Conservation (phyloP, 768 basidiomycete species). For the Pisolithus tinctorius region DNA sequence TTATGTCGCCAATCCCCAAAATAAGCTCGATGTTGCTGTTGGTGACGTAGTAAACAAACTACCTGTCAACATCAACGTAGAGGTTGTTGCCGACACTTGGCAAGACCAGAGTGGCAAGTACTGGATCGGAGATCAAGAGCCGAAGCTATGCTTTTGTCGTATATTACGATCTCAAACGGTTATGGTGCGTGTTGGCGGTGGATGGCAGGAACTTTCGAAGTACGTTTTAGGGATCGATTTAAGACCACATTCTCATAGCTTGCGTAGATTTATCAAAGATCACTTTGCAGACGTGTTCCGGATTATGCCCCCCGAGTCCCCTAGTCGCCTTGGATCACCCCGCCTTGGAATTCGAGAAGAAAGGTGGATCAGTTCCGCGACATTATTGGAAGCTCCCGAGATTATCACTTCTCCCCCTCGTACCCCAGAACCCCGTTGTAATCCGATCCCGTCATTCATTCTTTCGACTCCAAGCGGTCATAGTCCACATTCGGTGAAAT, state of each 20-base stretch:
- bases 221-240: constrained; percentile 31
- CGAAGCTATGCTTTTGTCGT: constrained; percentile 86
- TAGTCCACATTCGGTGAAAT: constrained; percentile 40
- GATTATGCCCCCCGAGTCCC: constrained; percentile 56
- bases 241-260: constrained; percentile 5
- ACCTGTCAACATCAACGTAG: constrained; percentile 75
- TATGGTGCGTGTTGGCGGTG: constrained; percentile 95
- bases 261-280: constrained; percentile 70
- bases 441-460: constrained; percentile 60
- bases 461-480: constrained; percentile 42
- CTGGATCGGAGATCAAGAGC: constrained; percentile 91
- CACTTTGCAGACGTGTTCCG: constrained; percentile 84
- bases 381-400: constrained; percentile 54
- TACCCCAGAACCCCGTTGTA: constrained; percentile 61
- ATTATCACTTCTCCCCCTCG: constrained; percentile 34
- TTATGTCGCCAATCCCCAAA: constrained; percentile 86
- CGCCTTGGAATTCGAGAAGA: constrained; percentile 47
- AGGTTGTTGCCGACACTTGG: constrained; percentile 80
- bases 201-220: constrained; percentile 91
- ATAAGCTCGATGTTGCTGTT: constrained; percentile 87
- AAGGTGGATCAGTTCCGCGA: constrained; percentile 80
- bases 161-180: constrained; percentile 88
- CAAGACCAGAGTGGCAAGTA: constrained; percentile 91
- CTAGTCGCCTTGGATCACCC: constrained; percentile 39
- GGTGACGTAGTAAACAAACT: constrained; percentile 89